Conservation (phyloP, 768 basidiomycete genomes). For the Terana coerulea region DNA sequence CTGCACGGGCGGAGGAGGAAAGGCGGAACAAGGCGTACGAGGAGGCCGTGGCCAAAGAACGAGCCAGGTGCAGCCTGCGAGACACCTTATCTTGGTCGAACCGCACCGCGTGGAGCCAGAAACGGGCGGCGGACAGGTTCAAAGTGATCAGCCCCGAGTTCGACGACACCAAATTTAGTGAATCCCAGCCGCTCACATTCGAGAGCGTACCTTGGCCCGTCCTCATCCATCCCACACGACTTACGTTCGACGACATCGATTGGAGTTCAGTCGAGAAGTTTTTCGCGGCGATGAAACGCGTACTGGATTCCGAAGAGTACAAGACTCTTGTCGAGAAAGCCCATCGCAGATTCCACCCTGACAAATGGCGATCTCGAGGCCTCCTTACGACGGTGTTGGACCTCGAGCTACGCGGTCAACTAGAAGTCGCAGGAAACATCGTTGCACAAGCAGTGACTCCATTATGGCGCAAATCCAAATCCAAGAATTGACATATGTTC, state of each 20-base stretch:
- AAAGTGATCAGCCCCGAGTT: constrained; percentile 55
- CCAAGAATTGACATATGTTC: too few species aligned
- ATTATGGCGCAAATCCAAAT: constrained; percentile 49
- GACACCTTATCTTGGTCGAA: constrained; percentile 43
- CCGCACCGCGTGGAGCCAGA: constrained; percentile 55
- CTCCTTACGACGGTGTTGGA: constrained; percentile 57
- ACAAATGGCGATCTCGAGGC: constrained; percentile 69
- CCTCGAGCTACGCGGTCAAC: constrained; percentile 49
- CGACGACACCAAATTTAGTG: constrained; percentile 54
- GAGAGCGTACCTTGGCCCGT: constrained; percentile 77
- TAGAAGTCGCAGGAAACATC: constrained; percentile 67
- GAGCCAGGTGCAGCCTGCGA: constrained; percentile 27
- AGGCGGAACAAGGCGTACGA: constrained; percentile 21
- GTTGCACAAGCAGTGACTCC: constrained; percentile 74
- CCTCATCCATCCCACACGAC: constrained; percentile 44
- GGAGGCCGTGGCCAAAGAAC: constrained; percentile 13
- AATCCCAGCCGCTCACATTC: constrained; percentile 48
- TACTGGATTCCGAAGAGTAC: constrained; percentile 61
- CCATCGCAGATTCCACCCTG: constrained; percentile 73
- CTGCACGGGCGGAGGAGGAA: not conserved
- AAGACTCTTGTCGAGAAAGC: constrained; percentile 63
- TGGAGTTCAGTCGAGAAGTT: constrained; percentile 74
- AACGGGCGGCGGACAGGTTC: constrained; percentile 69
- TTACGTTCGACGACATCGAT: constrained; percentile 61
- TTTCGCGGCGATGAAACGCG: constrained; percentile 47